phyloP scores from a whole-genome alignment of 140 eudicot species.

The Anethum foeniculum region DNA sequence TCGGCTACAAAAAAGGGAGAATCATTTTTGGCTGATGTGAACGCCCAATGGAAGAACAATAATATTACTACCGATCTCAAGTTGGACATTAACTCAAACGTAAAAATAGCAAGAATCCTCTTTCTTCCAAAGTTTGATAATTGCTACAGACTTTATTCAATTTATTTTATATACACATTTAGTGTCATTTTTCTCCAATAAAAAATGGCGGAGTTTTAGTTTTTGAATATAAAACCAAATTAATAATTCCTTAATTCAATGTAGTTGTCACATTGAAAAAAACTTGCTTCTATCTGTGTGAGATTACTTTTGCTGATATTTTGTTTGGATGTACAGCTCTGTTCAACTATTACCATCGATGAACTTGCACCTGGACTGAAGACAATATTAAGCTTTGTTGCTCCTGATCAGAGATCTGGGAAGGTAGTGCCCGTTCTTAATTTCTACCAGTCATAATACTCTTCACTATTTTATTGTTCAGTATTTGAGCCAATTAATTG shows the following conservation, averaged over 20 bases:
- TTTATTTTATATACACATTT: not conserved
- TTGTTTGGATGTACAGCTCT: constrained; percentile 6
- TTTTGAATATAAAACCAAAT: not conserved
- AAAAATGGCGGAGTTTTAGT: not conserved
- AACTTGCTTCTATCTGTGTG: not conserved
- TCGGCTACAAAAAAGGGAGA: constrained; percentile 19
- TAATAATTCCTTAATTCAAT: not conserved
- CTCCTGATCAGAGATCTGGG: constrained; percentile 15
- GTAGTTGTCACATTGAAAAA: not conserved
- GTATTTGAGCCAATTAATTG: not conserved
- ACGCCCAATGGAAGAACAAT: constrained; percentile 21
- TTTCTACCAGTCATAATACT: not conserved
- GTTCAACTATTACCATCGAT: constrained; percentile 13
- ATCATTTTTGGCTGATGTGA: constrained; percentile 20
- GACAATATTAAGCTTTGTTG: constrained; percentile 12
- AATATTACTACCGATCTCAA: constrained; percentile 26
- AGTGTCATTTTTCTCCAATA: not conserved
- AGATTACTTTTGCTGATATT: not conserved
- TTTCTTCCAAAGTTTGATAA: not conserved
- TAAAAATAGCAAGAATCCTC: not conserved
- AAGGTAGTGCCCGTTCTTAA: not conserved
- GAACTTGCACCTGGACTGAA: constrained; percentile 16
- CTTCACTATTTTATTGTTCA: not conserved
- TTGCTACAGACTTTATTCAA: not conserved
- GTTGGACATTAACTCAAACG: constrained; percentile 26